These are phyloP conservation scores for Grosmannia huntii DNA, from an alignment of 2,329 filamentous ascomycete genomes.

Conservation along the genomic window DNA sequence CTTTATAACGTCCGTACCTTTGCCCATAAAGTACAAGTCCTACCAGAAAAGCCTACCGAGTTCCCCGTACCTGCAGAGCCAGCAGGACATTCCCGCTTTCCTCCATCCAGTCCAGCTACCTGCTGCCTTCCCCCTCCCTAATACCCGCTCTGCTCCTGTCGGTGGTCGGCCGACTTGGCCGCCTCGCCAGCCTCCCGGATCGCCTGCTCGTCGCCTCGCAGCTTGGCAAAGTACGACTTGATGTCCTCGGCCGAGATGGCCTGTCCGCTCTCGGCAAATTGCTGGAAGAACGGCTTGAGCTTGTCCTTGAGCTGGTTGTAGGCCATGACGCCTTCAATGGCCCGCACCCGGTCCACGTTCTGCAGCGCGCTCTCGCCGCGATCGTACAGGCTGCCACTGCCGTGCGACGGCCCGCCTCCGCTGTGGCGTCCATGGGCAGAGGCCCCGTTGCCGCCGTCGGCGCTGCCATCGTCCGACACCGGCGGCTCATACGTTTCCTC, in stretches of 20 bases:
- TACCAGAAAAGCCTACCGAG: no score
- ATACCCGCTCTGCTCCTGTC: constrained; percentile 42
- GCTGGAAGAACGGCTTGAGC: constrained; percentile 85
- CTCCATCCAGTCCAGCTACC: neutral
- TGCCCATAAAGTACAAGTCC: no score
- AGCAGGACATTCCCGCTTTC: neutral
- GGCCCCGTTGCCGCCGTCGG: constrained; percentile 37
- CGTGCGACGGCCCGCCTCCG: constrained; percentile 44
- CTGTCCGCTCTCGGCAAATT: constrained; percentile 83
- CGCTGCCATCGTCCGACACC: constrained; percentile 54
- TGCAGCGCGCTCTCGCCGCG: constrained; percentile 85
- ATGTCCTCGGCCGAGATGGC: constrained; percentile 91
- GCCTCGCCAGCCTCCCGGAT: constrained; percentile 50
- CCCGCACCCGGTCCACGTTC: constrained; percentile 82
- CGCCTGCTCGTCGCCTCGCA: constrained; percentile 73
- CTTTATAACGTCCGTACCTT: no score
- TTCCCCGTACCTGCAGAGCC: no score
- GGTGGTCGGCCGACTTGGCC: constrained; percentile 27
- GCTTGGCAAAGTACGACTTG: constrained; percentile 88
- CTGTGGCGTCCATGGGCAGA: constrained; percentile 42
- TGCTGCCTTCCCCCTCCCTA: constrained; percentile 14
- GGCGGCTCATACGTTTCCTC: constrained; percentile 92
- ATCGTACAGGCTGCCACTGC: constrained; percentile 75
- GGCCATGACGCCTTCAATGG: constrained; percentile 95
- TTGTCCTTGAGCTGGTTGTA: constrained; percentile 95